Base-by-base conservation (phyloP, 768 basidiomycete genomes). In the Leucocoprinus leucothites region DNA sequence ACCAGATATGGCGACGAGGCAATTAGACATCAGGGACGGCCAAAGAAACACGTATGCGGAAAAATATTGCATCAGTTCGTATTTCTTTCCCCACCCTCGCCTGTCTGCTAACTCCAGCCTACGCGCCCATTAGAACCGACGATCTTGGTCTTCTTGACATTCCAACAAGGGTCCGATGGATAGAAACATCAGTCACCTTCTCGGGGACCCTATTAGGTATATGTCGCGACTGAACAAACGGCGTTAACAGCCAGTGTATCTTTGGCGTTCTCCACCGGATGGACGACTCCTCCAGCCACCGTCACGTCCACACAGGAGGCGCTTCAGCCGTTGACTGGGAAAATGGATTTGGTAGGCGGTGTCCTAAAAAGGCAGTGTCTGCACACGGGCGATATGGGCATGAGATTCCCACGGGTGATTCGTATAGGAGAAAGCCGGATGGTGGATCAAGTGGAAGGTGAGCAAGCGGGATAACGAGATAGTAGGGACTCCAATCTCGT, bases 391-490 rank as follows among this genome's bases (percentile, higher is more conserved):
- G 31, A 11, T 5, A 21, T 31, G 28, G n/a, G 4, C 3, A 16
- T 21, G 21, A 25, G 14, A 38, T 50, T 50, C 48, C 36, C 48
- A 50, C 48, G 48, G 24, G 36, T 31, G 31, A 31, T 31, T 31
- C 31, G 11, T 31, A 31, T 50, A 50, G 48, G 48, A 38, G 48
- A 50, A 50, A 50, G 48, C 48, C 48, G 48, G 48, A 50, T 40
- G 22, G 36, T 22, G 9, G 16, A 25, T 49, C 35, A 49, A 9
- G 14, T 31, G 31, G 31, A 31, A 31, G 31, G 31, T 11, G 21
- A 16, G 48, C 14, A 40, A 40, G 48, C 36, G 48, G 48, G 36
- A 50, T 40, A 50, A 24, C 31, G 31, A 50, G 36, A 50, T 50
- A 21, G 48, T 34, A 21, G 35, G 31, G 7, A 3, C 31, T 25